Evolutionary conservation across 192 early-diverging fungal genomes (phyloP).

Genomic region (Dispira parvispora): DNA sequence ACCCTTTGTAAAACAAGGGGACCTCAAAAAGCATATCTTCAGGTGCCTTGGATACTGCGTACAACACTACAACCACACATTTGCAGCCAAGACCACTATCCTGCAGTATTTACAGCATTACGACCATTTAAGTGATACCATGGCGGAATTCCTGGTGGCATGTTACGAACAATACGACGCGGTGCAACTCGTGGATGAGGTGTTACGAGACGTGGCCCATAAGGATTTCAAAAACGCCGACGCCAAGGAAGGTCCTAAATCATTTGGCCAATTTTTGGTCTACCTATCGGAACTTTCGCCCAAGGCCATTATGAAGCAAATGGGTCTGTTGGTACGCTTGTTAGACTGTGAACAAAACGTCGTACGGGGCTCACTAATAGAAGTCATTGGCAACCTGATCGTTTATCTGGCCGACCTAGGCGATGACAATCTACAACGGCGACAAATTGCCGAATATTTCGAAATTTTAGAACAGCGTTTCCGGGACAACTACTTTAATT

Average conservation of each 20-base stretch:
- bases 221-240: conserved; percentile 43
- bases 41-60: conserved; percentile 51
- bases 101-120: conserved; percentile 72
- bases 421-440: conserved; percentile 18
- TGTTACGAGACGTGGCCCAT: conserved; percentile 45
- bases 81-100: conserved; percentile 59
- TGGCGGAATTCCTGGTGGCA: conserved; percentile 58
- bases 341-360: conserved; percentile 85
- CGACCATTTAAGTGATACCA: conserved; percentile 64
- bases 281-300: conserved; percentile 67
- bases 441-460: conserved; percentile 71
- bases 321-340: conserved; percentile 66
- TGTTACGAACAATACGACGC: conserved; percentile 42
- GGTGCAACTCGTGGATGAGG: conserved; percentile 51
- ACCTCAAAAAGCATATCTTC: conserved; percentile 39
- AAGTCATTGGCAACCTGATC: conserved; percentile 78
- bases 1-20: conserved; percentile 19
- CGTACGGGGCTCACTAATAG: conserved; percentile 72
- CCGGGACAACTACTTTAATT: conserved; percentile 72
- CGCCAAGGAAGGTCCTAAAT: conserved; percentile 66
- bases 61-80: conserved; percentile 58
- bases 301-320: conserved; percentile 70
- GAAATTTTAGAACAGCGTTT: conserved; percentile 85
- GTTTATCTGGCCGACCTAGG: conserved; percentile 49
- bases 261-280: conserved; percentile 66